Evolutionary conservation across 2,329 filamentous ascomycete genomes (phyloP), one percentile per base, ranked within the genome.

Genomic region (Calonectria naviculata): DNA sequence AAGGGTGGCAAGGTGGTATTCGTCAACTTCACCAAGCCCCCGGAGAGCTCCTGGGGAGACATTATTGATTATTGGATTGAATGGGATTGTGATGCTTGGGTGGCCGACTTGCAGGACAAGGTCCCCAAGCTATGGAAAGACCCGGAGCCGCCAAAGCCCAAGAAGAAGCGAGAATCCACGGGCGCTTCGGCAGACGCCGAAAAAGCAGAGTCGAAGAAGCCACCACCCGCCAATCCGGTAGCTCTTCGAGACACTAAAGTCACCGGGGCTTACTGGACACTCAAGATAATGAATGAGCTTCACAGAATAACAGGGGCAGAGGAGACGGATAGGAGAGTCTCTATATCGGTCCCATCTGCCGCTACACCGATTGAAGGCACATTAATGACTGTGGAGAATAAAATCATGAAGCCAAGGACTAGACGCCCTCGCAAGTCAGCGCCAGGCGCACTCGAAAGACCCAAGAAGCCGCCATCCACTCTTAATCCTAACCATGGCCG

Each of bases 81-180:
- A 73, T 93, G 92, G 92, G 92, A 94, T 77, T 94, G 92, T 71
- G 93, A 94, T 75, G 89, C 89, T 5, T 94, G 92, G 92, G 92
- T 94, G 1, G 81, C 86, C 12, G 91, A 93, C 76, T 79, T 94
- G 65, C 89, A 88, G 71, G 81, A 83, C 62, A 88, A 89, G 65
- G 87, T 91, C 67, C 88, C 90, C 2, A 86, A 88, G 58, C 83
- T 93, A 5, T 93, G 91, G 90, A 82, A 89, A 68, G 87, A 87
- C 0, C 85, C 86, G 0, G 85, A 87, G 58, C 85, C 84, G 67
- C 81, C 83, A 56, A 87, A 86, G 75, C 76, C 74, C 19, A 83
- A 81, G 75, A 84, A 81, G 73, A 83, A 81, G 72, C 78, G 81
- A 34, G 83, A 83, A 34, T 78, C 76, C 7, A 72, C 72, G 26